A percentile compares a stretch with the other conserved stretches of the same genome.
phyloP scores from a whole-genome alignment of 2,329 filamentous ascomycete genomes.

The Stagonosporopsis vannaccii region DNA sequence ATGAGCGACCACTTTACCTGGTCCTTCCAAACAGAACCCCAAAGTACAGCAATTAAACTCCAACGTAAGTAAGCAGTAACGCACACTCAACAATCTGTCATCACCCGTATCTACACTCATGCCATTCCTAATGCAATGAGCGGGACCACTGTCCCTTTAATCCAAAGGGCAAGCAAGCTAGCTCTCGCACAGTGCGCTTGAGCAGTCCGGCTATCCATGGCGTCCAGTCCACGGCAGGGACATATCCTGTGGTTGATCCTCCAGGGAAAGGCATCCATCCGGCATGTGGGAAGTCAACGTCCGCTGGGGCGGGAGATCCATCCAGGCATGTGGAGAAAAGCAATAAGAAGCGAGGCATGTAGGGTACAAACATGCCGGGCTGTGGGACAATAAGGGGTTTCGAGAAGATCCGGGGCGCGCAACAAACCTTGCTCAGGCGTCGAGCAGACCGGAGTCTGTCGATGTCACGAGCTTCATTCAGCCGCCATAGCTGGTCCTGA shows the following conservation, averaged over 20 bases:
- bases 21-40: background rate
- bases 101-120: constrained; percentile 33
- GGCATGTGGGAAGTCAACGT: constrained; percentile 32
- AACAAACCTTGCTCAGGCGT: constrained; percentile 43
- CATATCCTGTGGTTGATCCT: constrained; percentile 30
- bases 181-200: constrained; percentile 30
- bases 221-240: constrained; percentile 36
- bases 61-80: constrained; percentile 23
- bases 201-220: constrained; percentile 26
- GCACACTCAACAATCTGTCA: constrained; percentile 32
- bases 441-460: constrained; percentile 29
- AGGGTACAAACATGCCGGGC: constrained; percentile 28
- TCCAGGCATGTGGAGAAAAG: constrained; percentile 29
- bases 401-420: constrained; percentile 28
- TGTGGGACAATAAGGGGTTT: constrained; percentile 25
- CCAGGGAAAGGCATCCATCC: constrained; percentile 34
- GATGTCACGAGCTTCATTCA: constrained; percentile 34
- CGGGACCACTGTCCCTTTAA: constrained; percentile 30
- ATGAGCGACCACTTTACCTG: background rate
- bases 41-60: constrained; percentile 22
- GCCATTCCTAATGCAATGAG: constrained; percentile 37
- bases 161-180: constrained; percentile 17
- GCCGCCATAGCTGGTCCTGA: constrained; percentile 41
- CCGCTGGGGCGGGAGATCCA: constrained; percentile 36
- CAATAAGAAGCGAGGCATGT: constrained; percentile 33